Conservation (phyloP, 2,329 filamentous ascomycete genomes). For the Coleophoma eucalyptorum region DNA sequence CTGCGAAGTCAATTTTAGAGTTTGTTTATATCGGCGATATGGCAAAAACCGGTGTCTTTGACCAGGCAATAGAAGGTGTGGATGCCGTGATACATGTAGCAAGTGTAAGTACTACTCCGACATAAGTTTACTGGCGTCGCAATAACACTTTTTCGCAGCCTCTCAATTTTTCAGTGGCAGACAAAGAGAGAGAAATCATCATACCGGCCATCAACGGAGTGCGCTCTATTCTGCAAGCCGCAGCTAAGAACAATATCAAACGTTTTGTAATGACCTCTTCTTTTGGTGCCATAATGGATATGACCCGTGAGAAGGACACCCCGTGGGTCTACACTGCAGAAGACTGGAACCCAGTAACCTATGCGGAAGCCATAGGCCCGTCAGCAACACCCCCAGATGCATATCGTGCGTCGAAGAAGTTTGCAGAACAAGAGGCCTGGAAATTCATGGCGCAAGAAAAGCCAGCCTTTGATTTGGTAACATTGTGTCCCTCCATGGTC, state of each 20-base stretch:
- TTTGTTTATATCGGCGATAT: conserved; percentile 26
- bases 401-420: conserved; percentile 45
- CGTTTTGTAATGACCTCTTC: conserved; percentile 53
- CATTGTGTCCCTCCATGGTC: conserved; percentile 57
- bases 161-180: conserved; percentile 22
- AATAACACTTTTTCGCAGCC: conserved; percentile 17
- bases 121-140: neutral
- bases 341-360: conserved; percentile 50
- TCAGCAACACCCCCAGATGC: conserved; percentile 26
- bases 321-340: conserved; percentile 45
- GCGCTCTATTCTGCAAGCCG: conserved; percentile 21
- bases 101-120: conserved; percentile 25
- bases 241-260: conserved; percentile 21
- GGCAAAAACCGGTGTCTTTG: conserved; percentile 24
- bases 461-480: conserved; percentile 53
- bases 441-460: conserved; percentile 47
- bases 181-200: conserved; percentile 27
- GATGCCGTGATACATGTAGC: conserved; percentile 71
- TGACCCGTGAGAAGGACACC: conserved; percentile 35
- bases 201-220: conserved; percentile 25
- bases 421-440: conserved; percentile 65
- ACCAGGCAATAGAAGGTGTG: conserved; percentile 49
- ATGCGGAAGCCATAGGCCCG: conserved; percentile 40
- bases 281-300: conserved; percentile 55
- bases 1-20: conserved; percentile 25